These are phyloP conservation scores for Pythium pyrilobum DNA, from an alignment of 352 stramenopile genomes.

Conservation along the genomic window DNA sequence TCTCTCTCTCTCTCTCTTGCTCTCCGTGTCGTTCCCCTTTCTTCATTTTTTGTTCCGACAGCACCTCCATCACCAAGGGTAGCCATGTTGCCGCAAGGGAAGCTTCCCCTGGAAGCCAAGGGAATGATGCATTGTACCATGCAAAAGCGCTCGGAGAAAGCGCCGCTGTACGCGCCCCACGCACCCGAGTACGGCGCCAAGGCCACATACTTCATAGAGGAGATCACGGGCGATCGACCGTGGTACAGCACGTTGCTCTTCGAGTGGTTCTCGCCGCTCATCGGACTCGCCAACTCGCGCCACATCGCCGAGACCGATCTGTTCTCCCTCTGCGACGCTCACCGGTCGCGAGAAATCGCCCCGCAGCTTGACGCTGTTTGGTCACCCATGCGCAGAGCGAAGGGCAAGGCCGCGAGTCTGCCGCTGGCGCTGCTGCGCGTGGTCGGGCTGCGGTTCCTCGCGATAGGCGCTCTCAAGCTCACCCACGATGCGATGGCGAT, in stretches of 20 bases:
- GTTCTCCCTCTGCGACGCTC: conserved; percentile 4
- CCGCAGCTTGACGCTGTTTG: not conserved
- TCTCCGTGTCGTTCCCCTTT: not conserved
- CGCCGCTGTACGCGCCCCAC: conserved; percentile 1
- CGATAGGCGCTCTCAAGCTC: conserved; percentile 52
- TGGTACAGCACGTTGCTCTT: conserved; percentile 9
- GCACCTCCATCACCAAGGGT: not conserved
- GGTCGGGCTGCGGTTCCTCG: conserved; percentile 50
- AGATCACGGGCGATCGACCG: conserved; percentile 3
- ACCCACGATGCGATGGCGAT: conserved; percentile 57
- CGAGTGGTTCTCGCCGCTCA: conserved; percentile 15
- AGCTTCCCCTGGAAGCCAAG: not conserved
- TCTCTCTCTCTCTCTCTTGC: conserved; percentile 2
- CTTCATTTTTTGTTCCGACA: conserved; percentile 12
- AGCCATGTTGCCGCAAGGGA: conserved; percentile 2
- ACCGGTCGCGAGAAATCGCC: not conserved
- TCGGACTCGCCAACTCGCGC: conserved; percentile 10
- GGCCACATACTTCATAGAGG: not conserved
- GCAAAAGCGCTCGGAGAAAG: not conserved
- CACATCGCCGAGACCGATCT: conserved; percentile 1
- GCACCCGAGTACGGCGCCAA: conserved; percentile 2
- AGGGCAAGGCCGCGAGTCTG: conserved; percentile 31
- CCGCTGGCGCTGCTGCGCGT: conserved; percentile 36
- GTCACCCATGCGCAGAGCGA: not conserved
- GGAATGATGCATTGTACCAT: not conserved